Evolutionary conservation across 2,329 filamentous ascomycete genomes (phyloP), one percentile per base, ranked within the genome.

Genomic region (Lachnellula subtilissima): DNA sequence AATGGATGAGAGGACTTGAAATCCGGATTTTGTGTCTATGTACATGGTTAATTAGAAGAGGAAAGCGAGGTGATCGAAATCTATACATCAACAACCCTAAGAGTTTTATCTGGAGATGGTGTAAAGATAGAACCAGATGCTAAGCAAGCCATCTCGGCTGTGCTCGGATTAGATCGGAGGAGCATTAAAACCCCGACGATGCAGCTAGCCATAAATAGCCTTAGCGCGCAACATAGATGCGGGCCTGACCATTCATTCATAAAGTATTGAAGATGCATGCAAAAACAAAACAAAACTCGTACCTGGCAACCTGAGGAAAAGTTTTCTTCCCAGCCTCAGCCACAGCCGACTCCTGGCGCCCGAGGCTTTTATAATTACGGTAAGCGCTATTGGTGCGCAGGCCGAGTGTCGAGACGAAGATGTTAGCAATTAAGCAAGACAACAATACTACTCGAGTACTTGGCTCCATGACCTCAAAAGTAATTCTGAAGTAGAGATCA

Each of bases 11-110:
- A 56, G 54, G 49, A 56, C 49, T 52, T 56, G 54, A 56, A 56
- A 56, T 52, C 54, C 49, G 43, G 54, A 49, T 40, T 56, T 56
- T 52, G 49, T 56, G 49, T 52, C 48, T 52, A 52, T 52, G 36
- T 56, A 49, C 54, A 56, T 56, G 42, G 43, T 52, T 42, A 42
- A 48, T 56, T 43, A 48, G 49, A 52, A 56, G 54, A 56, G 49
- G 43, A 56, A 56, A 56, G 48, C 54, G 54, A 56, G 54, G 54
- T 56, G 54, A 56, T 56, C 48, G 54, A 56, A 52, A 48, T 50
- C 52, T 54, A 54, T 50, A 54, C 39, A 54, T 54, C 46, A 54
- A 54, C 47, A 54, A 54, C 37, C 52, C 52, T 54, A 54, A 54
- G 49, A 56, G 43, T 51, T 53, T 56, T 56, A 52, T 56, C 48